Evolutionary conservation across 495 filamentous ascomycete genomes (phyloP).

Genomic region (Tetracladium setigerum): DNA sequence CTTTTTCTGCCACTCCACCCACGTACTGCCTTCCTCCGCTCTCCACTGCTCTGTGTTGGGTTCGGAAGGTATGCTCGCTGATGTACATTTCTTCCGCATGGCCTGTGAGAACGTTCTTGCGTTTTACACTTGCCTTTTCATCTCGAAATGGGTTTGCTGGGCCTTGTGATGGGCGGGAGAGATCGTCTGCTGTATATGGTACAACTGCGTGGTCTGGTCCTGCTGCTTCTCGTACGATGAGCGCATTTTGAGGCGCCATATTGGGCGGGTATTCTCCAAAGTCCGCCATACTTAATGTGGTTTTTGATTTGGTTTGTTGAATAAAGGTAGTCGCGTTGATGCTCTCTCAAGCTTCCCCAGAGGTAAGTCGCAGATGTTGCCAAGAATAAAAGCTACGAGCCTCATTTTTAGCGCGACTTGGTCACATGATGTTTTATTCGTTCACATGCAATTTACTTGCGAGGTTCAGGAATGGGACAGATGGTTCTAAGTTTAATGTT

Average conservation of each 20-base stretch:
- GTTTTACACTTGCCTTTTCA: constrained; percentile 54
- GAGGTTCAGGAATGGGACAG: background rate
- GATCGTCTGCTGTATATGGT: constrained; percentile 58
- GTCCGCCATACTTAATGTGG: constrained; percentile 40
- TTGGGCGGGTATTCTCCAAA: constrained; percentile 50
- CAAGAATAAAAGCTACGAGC: background rate
- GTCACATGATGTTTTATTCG: background rate
- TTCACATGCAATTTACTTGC: background rate
- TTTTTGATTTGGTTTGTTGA: constrained; percentile 13
- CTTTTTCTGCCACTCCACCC: constrained; percentile 46
- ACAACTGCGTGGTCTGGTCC: constrained; percentile 48
- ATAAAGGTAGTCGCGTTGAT: too few species aligned
- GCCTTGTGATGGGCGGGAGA: constrained; percentile 60
- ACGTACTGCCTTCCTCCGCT: constrained; percentile 34
- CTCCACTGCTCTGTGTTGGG: constrained; percentile 72
- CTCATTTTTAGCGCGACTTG: background rate
- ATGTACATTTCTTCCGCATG: constrained; percentile 81
- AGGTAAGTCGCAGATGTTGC: background rate
- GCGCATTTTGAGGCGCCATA: constrained; percentile 47
- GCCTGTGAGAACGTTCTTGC: constrained; percentile 88
- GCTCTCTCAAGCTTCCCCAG: background rate
- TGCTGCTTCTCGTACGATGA: constrained; percentile 42
- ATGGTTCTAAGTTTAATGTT: too few species aligned
- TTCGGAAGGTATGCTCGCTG: constrained; percentile 80
- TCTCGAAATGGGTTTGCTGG: constrained; percentile 77